Evolutionary conservation across 768 basidiomycete species (phyloP), one percentile per base, ranked within the genome.

Genomic region (Hygrocybe coccinea): DNA sequence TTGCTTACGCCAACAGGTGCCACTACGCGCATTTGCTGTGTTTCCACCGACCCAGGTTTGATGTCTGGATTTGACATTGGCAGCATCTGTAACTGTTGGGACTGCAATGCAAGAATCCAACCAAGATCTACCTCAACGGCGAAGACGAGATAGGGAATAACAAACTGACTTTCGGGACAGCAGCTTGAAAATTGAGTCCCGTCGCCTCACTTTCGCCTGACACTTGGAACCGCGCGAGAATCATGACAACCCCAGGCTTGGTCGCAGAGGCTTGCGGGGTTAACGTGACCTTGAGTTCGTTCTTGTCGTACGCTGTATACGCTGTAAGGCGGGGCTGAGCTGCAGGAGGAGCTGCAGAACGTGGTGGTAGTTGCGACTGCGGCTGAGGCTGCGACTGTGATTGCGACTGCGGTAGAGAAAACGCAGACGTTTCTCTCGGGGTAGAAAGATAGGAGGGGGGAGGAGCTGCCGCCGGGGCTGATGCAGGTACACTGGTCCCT

Each of bases 51-150:
- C 1, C 93, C 91, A 0, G 91, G 86, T 34, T 71, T 74, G 41
- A 99, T 79, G 51, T 82, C 86, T 10, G 86, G 77, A 69, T 86
- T 93, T 5, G 93, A 93, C 89, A 98, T 97, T 5, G 95, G 92
- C 55, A 93, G 78, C 95, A 99, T 99, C 69, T 97, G 95, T 54
- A 99, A 70, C 68, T 97, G 94, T 72, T 97, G 95, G 0, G 94
- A 90, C 92, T 98, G 65, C 2, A 55, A 45, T 5, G 33, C n/a
- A n/a, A 39, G 11, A 5, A 45, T 50, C 12, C 61, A 25, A 54
- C 22, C 53, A 35, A 53, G 24, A 53, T 45, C 9, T 24, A 15
- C 56, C 15, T 17, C 37, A 44, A 33, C 10, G 29, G 24, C 7
- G 7, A 54, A 22, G 25, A 34, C 10, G 6, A 5, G n/a, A 21